Conservation (phyloP, 805 yeast genomes). For the Aciculoconidium aculeatum region DNA sequence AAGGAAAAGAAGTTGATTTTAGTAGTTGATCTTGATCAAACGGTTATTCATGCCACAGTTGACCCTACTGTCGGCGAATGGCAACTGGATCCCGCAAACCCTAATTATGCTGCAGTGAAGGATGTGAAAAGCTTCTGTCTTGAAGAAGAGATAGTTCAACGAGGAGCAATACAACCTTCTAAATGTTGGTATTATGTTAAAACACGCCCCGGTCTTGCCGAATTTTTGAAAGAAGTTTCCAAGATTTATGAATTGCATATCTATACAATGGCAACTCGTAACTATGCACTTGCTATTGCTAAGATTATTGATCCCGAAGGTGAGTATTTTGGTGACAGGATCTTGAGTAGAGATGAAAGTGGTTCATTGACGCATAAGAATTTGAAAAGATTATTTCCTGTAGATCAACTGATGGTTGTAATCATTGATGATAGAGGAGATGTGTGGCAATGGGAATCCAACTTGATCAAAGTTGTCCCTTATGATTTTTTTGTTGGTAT, state of each 20-base stretch:
- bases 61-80: conserved; percentile 97
- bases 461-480: conserved; percentile 87
- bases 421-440: conserved; percentile 97
- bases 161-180: conserved; percentile 25
- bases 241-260: conserved; percentile 82
- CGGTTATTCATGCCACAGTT: conserved; percentile 95
- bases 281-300: conserved; percentile 87
- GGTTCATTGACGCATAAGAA: conserved; percentile 89
- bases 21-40: conserved; percentile 95
- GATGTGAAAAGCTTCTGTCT: conserved; percentile 75
- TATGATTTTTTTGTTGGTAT: conserved; percentile 95
- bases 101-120: conserved; percentile 77
- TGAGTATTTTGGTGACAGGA: conserved; percentile 81
- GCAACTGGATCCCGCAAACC: conserved; percentile 81
- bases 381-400: conserved; percentile 83
- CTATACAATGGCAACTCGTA: conserved; percentile 96
- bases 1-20: conserved; percentile 67
- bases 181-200: conserved; percentile 90
- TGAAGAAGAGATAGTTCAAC: conserved; percentile 51
- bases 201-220: conserved; percentile 77
- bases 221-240: conserved; percentile 61
- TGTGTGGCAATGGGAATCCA: conserved; percentile 97
- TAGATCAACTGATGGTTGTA: conserved; percentile 93
- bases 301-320: conserved; percentile 89
- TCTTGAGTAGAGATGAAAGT: conserved; percentile 88